Base-by-base conservation (phyloP, 1,139 yeast species). In the Yamadazyma blattariae region DNA sequence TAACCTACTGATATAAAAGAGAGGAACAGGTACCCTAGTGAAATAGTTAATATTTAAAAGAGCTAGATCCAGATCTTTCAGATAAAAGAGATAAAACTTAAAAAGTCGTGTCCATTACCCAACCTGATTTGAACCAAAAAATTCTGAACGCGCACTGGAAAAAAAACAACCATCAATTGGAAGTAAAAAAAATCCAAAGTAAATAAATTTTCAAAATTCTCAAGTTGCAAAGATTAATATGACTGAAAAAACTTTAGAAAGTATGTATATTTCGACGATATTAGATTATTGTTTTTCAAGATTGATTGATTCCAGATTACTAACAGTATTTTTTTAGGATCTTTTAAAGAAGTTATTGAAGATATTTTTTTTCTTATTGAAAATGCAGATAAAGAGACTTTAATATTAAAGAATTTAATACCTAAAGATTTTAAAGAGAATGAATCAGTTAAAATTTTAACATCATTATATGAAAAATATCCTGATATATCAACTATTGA, bases 371-470 rank as follows among this genome's bases (percentile, higher is more conserved):
- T 24, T 18, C 44, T 46, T 1, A 39, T 45, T 23, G 35, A 52
- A 37, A 42, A 50, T 16, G 60, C 72, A 15, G 76, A 71, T 46
- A 41, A 36, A 10, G 51, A 56, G 3, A 45, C 55, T 3, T 51
- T 51, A 10, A 60, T 76, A 2, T 52, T 78, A 35, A 52, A 57
- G n/a, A 56, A 59, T 14, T 40, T 48, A 10, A 54, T 79, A 36
- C 83, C 83, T 3, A 39, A 50, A 4, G 56, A 57, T 3, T 79
- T 79, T 46, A 59, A 56, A 41, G 84, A 79, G 50, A 41, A 53
- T 2, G 59, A 69, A 25, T 66, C 80, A 1, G 45, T 52, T 5
- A 55, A 57, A 25, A 69, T 81, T 18, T 60, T 71, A 25, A 54
- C 55, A 1, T 64, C 82, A 0, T 71, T 69, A 41, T 23, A 32